phyloP scores from a whole-genome alignment of 78 protist species.

The Dictyostelium brefeldianum region DNA sequence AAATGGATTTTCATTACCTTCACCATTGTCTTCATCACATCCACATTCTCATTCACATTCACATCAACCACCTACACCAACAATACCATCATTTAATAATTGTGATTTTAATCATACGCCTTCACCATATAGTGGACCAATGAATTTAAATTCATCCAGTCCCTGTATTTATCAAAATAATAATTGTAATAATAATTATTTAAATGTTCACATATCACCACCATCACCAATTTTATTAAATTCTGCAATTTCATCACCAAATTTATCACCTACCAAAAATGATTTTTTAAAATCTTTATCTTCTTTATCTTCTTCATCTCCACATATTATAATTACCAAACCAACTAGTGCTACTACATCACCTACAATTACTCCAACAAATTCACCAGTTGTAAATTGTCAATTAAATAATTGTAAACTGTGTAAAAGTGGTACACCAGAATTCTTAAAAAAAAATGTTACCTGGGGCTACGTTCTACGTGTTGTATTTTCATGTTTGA shows the following conservation, averaged over 20 bases:
- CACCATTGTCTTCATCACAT: neutral
- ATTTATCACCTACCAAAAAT: neutral
- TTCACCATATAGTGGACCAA: neutral
- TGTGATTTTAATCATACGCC: neutral
- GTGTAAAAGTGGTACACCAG: constrained; percentile 37
- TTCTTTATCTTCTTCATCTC: neutral
- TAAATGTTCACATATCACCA: neutral
- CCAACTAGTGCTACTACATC: neutral
- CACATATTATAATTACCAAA: neutral
- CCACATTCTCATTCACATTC: neutral
- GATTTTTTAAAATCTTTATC: neutral
- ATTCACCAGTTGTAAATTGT: neutral
- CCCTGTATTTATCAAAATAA: neutral
- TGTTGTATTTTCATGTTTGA: constrained; percentile 44
- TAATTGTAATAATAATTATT: neutral
- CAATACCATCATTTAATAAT: too few relatives aligned
- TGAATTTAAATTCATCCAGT: neutral
- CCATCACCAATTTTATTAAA: constrained; percentile 9
- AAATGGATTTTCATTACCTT: constrained; percentile 12
- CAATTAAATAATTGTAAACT: constrained; percentile 23
- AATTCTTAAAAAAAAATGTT: constrained; percentile 30
- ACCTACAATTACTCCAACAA: neutral
- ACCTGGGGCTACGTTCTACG: constrained; percentile 62
- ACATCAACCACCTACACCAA: neutral
- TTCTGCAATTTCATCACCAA: neutral